phyloP scores from a whole-genome alignment of 345 rosid species.

The Ceriops zippeliana region DNA sequence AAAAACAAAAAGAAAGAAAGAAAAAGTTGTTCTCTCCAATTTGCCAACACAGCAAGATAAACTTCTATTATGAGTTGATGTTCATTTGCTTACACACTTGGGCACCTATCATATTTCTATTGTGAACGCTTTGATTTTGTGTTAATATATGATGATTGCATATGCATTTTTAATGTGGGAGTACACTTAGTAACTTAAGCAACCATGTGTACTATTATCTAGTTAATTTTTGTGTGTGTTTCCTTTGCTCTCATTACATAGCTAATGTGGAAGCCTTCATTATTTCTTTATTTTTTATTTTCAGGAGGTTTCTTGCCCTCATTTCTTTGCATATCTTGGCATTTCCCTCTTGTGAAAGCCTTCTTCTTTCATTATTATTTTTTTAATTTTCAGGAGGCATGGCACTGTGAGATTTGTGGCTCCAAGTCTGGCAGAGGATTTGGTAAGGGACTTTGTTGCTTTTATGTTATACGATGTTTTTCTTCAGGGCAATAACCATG shows the following conservation, averaged over 20 bases:
- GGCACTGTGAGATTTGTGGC: conserved; percentile 30
- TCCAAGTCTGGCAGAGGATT: conserved; percentile 28
- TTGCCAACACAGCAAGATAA: not conserved
- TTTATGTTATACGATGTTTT: not conserved
- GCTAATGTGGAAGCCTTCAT: not conserved
- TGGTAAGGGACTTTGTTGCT: conserved; percentile 16
- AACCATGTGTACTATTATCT: too few relatives aligned
- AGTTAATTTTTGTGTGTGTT: too few relatives aligned
- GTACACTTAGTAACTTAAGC: too few relatives aligned
- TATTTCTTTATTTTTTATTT: not conserved
- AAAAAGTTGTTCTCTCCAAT: too few relatives aligned
- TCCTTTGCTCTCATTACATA: too few relatives aligned
- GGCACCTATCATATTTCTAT: too few relatives aligned
- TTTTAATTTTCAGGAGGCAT: conserved; percentile 14
- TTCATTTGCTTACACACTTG: not conserved
- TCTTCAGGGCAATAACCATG: not conserved
- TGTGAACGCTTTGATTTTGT: too few relatives aligned
- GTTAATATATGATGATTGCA: too few relatives aligned
- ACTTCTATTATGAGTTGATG: not conserved
- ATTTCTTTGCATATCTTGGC: not conserved
- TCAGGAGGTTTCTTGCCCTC: not conserved
- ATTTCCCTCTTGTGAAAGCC: too few relatives aligned
- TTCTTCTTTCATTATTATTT: not conserved
- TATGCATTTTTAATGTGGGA: too few relatives aligned
- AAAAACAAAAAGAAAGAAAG: too few relatives aligned